These are phyloP conservation scores for Alnus glutinosa DNA, from an alignment of 306 rosid genomes.

Conservation along the genomic window DNA sequence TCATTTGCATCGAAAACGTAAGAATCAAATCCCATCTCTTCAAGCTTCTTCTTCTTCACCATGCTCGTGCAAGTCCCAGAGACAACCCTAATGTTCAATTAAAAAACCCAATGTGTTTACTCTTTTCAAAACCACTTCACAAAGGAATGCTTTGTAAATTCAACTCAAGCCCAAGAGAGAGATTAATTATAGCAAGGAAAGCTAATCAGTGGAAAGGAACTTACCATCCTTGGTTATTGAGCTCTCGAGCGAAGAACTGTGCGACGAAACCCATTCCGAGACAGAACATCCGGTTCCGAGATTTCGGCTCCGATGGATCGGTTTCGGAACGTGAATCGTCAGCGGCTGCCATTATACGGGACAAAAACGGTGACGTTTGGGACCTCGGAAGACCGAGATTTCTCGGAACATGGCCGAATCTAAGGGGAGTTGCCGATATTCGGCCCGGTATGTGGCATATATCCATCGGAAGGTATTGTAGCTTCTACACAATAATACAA, in stretches of 20 bases:
- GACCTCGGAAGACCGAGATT: constrained; percentile 7
- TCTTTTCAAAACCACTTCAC: background rate
- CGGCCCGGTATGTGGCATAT: constrained; percentile 14
- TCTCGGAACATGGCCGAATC: constrained; percentile 18
- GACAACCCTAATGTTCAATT: constrained; percentile 44
- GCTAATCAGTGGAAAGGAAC: background rate
- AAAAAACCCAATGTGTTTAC: background rate
- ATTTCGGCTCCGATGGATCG: constrained; percentile 14
- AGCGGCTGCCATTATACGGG: background rate
- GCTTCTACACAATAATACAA: background rate
- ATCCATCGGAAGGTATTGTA: constrained; percentile 25
- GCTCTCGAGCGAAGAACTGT: constrained; percentile 54
- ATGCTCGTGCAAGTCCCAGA: constrained; percentile 74
- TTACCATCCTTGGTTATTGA: constrained; percentile 77
- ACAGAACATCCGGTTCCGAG: constrained; percentile 57
- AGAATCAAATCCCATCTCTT: constrained; percentile 64
- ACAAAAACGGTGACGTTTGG: constrained; percentile 9
- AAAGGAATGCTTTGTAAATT: background rate
- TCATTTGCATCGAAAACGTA: constrained; percentile 66
- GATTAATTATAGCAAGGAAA: background rate
- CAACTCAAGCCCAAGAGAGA: background rate
- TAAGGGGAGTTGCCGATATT: constrained; percentile 17
- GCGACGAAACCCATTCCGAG: constrained; percentile 81
- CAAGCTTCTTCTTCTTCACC: constrained; percentile 66
- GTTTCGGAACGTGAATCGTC: constrained; percentile 7